Percentiles rank a stretch among this genome's conserved stretches.
These are phyloP conservation scores for Colletotrichum sp. DNA, from an alignment of 2,329 filamentous ascomycete genomes.

Conservation along the genomic window DNA sequence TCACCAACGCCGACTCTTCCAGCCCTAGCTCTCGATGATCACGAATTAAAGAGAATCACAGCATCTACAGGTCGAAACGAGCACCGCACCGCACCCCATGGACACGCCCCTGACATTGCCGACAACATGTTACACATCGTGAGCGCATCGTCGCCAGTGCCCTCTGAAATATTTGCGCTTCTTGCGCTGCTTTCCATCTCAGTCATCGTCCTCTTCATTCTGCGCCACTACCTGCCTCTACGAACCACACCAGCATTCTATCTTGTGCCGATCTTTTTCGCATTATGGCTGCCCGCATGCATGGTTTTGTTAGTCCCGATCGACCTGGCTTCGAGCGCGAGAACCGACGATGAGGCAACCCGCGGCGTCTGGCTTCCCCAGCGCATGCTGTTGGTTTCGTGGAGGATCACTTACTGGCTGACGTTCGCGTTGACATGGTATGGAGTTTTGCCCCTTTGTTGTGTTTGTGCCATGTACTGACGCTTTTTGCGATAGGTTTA, in stretches of 20 bases:
- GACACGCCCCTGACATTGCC: conserved; percentile 3
- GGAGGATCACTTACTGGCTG: conserved; percentile 97
- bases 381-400: conserved; percentile 80
- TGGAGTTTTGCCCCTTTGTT: conserved; percentile 23
- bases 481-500: conserved; percentile 62
- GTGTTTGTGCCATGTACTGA: background rate
- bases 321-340: conserved; percentile 87
- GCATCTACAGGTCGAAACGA: background rate
- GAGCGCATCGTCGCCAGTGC: conserved; percentile 67
- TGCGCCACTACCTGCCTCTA: conserved; percentile 89
- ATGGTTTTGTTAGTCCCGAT: conserved; percentile 94
- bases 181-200: conserved; percentile 77
- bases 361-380: conserved; percentile 89
- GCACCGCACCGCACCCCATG: conserved; percentile 15
- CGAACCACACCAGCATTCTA: conserved; percentile 91
- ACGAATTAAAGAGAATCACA: background rate
- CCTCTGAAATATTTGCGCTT: conserved; percentile 80
- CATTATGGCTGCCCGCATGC: conserved; percentile 89
- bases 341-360: conserved; percentile 71
- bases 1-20: background rate
- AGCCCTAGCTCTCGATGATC: background rate
- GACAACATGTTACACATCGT: conserved; percentile 56
- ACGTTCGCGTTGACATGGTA: conserved; percentile 96
- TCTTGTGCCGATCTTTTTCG: conserved; percentile 90
- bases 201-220: conserved; percentile 78